A percentile compares a stretch with the other conserved stretches of the same genome.
phyloP scores from a whole-genome alignment of 2,329 filamentous ascomycete species.

The Aureobasidium sp. region DNA sequence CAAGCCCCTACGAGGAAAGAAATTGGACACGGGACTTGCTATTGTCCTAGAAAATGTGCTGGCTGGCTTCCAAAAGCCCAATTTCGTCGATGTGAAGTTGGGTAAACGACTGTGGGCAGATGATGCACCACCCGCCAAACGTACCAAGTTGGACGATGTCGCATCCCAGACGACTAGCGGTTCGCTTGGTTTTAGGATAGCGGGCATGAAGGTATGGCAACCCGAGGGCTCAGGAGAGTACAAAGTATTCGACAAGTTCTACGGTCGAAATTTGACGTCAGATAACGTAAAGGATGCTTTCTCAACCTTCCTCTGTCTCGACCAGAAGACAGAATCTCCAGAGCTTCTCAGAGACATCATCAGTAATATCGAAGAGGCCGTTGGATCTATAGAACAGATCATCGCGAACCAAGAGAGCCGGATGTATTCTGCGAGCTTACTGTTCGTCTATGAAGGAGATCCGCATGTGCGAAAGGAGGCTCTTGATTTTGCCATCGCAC shows the following conservation, averaged over 20 bases:
- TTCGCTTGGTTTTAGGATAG: constrained; percentile 54
- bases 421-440: constrained; percentile 58
- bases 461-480: constrained; percentile 38
- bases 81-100: constrained; percentile 89
- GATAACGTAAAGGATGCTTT: constrained; percentile 51
- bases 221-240: constrained; percentile 28
- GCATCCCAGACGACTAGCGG: constrained; percentile 51
- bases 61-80: constrained; percentile 71
- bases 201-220: constrained; percentile 55
- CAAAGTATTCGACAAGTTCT: constrained; percentile 57
- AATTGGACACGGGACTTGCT: constrained; percentile 65
- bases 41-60: constrained; percentile 82
- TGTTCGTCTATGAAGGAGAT: constrained; percentile 61
- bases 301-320: constrained; percentile 46
- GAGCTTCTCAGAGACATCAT: constrained; percentile 37
- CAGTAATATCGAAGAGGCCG: constrained; percentile 30
- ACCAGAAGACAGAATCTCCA: constrained; percentile 22
- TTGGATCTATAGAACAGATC: constrained; percentile 46
- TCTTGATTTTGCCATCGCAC: constrained; percentile 3
- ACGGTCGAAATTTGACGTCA: constrained; percentile 50
- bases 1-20: constrained; percentile 45
- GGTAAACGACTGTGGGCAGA: constrained; percentile 82
- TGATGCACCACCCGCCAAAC: constrained; percentile 49
- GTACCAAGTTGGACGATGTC: constrained; percentile 51
- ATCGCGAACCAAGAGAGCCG: constrained; percentile 55